Percentiles rank a stretch among this genome's conserved stretches.
phyloP scores from a whole-genome alignment of 495 filamentous ascomycete genomes.

The Neurospora tetrasperma region DNA sequence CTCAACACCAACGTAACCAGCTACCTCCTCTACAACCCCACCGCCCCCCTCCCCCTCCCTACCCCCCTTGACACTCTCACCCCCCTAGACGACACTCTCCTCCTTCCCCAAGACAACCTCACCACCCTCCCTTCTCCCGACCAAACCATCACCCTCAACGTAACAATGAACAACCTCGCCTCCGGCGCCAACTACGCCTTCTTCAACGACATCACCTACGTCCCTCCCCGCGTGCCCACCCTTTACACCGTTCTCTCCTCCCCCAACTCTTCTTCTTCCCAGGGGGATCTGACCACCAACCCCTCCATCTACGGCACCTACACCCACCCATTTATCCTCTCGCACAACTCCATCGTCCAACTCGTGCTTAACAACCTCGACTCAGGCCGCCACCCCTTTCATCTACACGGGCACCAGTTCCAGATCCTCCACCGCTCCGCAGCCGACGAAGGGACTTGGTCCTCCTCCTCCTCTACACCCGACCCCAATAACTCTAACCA shows the following conservation, averaged over 20 bases:
- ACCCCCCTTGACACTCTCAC: constrained; percentile 45
- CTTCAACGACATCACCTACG: constrained; percentile 73
- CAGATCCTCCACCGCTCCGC: constrained; percentile 46
- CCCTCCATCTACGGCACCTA: constrained; percentile 61
- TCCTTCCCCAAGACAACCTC: constrained; percentile 57
- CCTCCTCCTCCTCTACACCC: too few species aligned
- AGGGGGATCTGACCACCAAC: constrained; percentile 16
- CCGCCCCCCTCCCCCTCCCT: constrained; percentile 46
- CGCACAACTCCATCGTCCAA: constrained; percentile 59
- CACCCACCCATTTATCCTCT: constrained; percentile 59
- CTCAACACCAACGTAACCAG: constrained; percentile 71
- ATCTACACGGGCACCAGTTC: constrained; percentile 79
- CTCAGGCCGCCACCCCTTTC: constrained; percentile 68
- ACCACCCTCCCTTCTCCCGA: constrained; percentile 47
- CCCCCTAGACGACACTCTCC: constrained; percentile 61
- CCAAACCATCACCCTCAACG: constrained; percentile 49
- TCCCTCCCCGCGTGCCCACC: constrained; percentile 63
- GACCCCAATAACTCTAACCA: too few species aligned
- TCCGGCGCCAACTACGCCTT: constrained; percentile 77
- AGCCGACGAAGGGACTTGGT: constrained; percentile 33
- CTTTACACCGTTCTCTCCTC: constrained; percentile 65
- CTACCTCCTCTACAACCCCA: constrained; percentile 65
- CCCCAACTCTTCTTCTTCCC: constrained; percentile 43
- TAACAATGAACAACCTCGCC: constrained; percentile 60
- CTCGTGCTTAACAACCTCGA: constrained; percentile 76